Percentiles rank a stretch among this genome's conserved stretches.
phyloP scores from a whole-genome alignment of 2,329 filamentous ascomycete genomes.

The Neofusicoccum umdonicola region DNA sequence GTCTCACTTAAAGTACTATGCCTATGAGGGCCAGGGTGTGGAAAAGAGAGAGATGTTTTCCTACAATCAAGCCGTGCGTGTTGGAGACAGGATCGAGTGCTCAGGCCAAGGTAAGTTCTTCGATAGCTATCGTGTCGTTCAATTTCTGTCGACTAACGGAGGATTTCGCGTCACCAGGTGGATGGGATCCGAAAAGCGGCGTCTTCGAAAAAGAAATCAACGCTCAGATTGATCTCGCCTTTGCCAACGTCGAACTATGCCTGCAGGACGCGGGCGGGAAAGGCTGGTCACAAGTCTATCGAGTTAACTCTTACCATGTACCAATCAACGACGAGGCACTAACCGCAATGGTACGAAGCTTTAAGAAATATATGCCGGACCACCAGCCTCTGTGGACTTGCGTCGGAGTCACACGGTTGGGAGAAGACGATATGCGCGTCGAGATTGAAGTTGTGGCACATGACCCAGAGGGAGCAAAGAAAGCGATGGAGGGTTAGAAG shows the following conservation, averaged over 20 bases:
- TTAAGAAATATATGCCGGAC: constrained; percentile 28
- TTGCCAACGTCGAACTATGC: constrained; percentile 55
- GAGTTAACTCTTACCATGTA: constrained; percentile 29
- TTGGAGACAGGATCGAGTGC: constrained; percentile 35
- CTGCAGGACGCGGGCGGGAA: constrained; percentile 56
- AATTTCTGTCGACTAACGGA: not conserved
- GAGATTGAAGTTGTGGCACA: constrained; percentile 24
- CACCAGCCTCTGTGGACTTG: constrained; percentile 28
- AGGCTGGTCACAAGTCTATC: constrained; percentile 54
- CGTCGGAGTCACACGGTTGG: constrained; percentile 25
- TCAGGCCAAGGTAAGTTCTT: constrained; percentile 34
- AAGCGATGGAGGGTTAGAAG: too few relatives aligned
- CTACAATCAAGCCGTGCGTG: constrained; percentile 36
- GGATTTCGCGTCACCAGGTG: constrained; percentile 24
- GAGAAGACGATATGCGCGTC: constrained; percentile 40
- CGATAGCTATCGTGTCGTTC: not conserved
- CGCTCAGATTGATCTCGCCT: constrained; percentile 44
- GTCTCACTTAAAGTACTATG: constrained; percentile 33
- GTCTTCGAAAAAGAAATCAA: constrained; percentile 25
- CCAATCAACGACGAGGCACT: constrained; percentile 23
- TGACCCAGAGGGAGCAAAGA: too few relatives aligned
- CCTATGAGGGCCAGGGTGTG: constrained; percentile 42
- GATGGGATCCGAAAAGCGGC: constrained; percentile 32
- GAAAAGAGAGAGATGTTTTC: constrained; percentile 30
- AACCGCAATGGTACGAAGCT: constrained; percentile 23